Conservation (phyloP, 202 grass and related monocot species). For the Bolboschoenoplectus hybrid region DNA sequence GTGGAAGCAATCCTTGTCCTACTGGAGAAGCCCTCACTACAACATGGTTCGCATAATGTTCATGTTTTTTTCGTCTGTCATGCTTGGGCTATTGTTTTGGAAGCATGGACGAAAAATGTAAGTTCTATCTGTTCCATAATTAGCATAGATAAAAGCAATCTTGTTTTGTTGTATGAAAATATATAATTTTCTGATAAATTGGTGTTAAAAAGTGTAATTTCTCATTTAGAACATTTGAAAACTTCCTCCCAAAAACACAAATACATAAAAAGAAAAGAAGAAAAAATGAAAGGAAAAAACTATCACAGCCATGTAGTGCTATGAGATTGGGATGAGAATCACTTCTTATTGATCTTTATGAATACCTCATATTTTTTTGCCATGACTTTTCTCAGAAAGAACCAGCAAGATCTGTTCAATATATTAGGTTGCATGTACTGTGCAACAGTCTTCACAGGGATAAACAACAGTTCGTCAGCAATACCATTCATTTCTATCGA, state of each 20-base stretch:
- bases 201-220: too few relatives aligned
- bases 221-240: too few relatives aligned
- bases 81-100: constrained; percentile 58
- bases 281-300: too few relatives aligned
- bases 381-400: constrained; percentile 50
- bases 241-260: too few relatives aligned
- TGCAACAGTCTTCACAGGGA: constrained; percentile 52
- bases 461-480: constrained; percentile 62
- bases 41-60: constrained; percentile 66
- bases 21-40: constrained; percentile 94
- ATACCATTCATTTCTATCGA: constrained; percentile 77
- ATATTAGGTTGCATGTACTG: constrained; percentile 67
- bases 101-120: constrained; percentile 60
- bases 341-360: constrained; percentile 18
- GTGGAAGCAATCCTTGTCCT: constrained; percentile 79
- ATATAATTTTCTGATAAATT: too few relatives aligned
- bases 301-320: neutral
- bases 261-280: too few relatives aligned
- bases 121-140: constrained; percentile 11
- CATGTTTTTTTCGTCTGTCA: constrained; percentile 30
- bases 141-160: too few relatives aligned
- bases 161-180: too few relatives aligned
- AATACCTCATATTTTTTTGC: neutral
- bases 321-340: neutral
- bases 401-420: constrained; percentile 78